Percentiles rank a stretch among this genome's conserved stretches.
phyloP scores from a whole-genome alignment of 208 protist species.

The Histomonas meleagridis region DNA sequence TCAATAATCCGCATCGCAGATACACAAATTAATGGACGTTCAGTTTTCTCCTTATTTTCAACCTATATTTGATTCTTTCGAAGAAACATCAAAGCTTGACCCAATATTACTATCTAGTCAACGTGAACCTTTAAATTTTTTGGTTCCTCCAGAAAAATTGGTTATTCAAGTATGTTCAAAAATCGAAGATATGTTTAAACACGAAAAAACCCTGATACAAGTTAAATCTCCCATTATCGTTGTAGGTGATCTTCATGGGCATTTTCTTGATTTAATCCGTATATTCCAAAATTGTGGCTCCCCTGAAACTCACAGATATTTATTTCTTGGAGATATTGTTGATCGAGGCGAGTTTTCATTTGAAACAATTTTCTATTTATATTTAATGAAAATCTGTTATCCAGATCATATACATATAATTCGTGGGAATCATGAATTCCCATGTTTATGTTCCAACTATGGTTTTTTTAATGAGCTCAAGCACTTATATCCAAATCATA shows the following conservation, averaged over 20 bases:
- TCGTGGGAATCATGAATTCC: background rate
- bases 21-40: too few relatives aligned
- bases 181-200: background rate
- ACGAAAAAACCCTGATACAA: background rate
- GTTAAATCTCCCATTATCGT: background rate
- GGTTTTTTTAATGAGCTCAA: background rate
- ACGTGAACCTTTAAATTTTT: background rate
- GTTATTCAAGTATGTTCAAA: too few relatives aligned
- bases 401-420: background rate
- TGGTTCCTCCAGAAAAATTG: too few relatives aligned
- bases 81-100: too few relatives aligned
- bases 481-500: too few relatives aligned
- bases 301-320: background rate
- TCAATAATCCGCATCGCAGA: too few relatives aligned
- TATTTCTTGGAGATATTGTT: background rate
- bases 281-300: background rate
- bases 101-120: background rate
- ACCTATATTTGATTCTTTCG: too few relatives aligned
- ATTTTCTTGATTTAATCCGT: background rate
- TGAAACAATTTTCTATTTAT: background rate
- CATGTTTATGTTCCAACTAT: background rate
- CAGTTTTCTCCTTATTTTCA: too few relatives aligned
- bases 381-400: background rate
- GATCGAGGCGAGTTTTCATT: background rate
- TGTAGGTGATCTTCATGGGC: slow-evolving; percentile 27